Percentiles rank a stretch among this genome's conserved stretches.
Conservation (phyloP, 2,329 filamentous ascomycete species). For the Teratosphaeria nubilosa region DNA sequence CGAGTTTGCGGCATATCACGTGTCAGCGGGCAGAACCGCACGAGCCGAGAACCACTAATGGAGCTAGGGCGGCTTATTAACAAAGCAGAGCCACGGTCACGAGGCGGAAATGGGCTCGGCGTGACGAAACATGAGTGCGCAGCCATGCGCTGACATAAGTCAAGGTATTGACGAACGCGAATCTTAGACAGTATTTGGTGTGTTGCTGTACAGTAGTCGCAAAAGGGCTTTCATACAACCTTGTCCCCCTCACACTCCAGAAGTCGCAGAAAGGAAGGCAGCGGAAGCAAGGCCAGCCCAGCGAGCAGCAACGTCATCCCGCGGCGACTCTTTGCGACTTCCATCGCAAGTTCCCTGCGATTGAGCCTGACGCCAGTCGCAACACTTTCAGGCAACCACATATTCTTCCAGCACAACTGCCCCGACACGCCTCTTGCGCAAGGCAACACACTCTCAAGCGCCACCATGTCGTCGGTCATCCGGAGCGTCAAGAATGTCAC, state of each 20-base stretch:
- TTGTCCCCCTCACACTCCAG: background rate
- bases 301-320: background rate
- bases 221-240: background rate
- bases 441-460: background rate
- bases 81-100: background rate
- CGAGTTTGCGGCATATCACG: background rate
- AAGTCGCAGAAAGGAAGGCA: background rate
- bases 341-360: background rate
- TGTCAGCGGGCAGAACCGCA: background rate
- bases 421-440: background rate
- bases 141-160: background rate
- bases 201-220: too few relatives aligned
- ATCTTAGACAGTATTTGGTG: background rate
- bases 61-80: too few relatives aligned
- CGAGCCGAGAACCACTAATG: background rate
- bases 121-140: background rate
- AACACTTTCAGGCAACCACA: background rate
- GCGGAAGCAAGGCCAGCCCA: background rate
- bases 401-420: background rate
- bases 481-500: constrained; percentile 98
- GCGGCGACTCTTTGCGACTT: background rate
- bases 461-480: constrained; percentile 88
- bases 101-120: background rate
- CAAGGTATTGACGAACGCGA: background rate
- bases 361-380: background rate